Conservation (phyloP, 768 basidiomycete species). For the Mycena indigotica region DNA sequence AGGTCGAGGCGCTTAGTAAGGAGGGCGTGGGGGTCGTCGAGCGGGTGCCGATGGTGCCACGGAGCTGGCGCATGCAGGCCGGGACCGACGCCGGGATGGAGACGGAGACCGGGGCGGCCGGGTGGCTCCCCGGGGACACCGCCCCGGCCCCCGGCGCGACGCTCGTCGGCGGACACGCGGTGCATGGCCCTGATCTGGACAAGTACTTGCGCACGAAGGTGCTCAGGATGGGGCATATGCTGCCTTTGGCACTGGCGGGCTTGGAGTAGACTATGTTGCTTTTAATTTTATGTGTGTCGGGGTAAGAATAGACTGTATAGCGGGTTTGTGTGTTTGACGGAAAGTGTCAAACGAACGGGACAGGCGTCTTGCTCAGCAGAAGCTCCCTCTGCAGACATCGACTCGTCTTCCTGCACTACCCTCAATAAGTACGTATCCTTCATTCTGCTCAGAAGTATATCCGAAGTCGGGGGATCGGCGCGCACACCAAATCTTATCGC, state of each 20-base stretch:
- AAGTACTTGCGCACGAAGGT: constrained; percentile 96
- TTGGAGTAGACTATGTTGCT: too few species aligned
- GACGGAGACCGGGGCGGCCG: constrained; percentile 21
- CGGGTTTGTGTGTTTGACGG: too few species aligned
- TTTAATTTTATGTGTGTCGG: too few species aligned
- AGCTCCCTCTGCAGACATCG: too few species aligned
- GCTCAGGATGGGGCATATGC: constrained; percentile 95
- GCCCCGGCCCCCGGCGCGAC: constrained; percentile 65
- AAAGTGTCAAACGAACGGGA: too few species aligned
- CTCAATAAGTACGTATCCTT: too few species aligned
- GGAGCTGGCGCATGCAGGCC: constrained; percentile 68
- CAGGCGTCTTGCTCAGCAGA: too few species aligned
- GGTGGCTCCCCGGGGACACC: constrained; percentile 32
- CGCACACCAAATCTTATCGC: too few species aligned
- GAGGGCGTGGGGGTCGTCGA: constrained; percentile 84
- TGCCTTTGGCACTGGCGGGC: constrained; percentile 47
- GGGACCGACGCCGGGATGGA: constrained; percentile 25
- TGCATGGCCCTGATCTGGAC: constrained; percentile 84
- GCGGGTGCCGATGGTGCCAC: constrained; percentile 92
- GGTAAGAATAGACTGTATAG: too few species aligned
- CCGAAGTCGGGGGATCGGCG: too few species aligned
- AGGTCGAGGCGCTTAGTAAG: constrained; percentile 81
- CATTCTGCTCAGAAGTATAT: too few species aligned
- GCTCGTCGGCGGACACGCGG: constrained; percentile 76
- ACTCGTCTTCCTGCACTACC: too few species aligned